Conservation (phyloP, 169 alveolate species). For the Toxoplasma gondii region DNA sequence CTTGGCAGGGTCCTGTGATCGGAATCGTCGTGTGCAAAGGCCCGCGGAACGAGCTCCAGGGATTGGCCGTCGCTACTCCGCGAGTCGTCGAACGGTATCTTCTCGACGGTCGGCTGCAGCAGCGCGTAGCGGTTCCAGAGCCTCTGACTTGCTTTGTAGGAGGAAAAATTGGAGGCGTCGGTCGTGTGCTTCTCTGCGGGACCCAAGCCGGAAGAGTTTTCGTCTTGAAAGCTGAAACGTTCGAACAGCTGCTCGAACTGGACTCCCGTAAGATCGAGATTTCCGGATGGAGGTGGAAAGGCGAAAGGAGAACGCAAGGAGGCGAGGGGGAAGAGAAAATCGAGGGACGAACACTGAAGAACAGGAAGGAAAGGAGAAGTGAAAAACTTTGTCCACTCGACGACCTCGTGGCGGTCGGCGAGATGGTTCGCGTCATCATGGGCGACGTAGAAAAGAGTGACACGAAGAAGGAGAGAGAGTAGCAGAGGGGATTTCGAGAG, state of each 20-base stretch:
- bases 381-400: too few species aligned
- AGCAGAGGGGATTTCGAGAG: too few species aligned
- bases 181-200: slow-evolving; percentile 53
- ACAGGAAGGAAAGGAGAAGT: too few species aligned
- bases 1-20: slow-evolving; percentile 48
- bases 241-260: slow-evolving; percentile 44
- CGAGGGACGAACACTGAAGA: too few species aligned
- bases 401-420: too few species aligned
- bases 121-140: slow-evolving; percentile 48
- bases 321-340: too few species aligned
- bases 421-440: too few species aligned
- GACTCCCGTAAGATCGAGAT: not conserved
- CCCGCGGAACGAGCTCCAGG: slow-evolving; percentile 47
- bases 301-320: not conserved
- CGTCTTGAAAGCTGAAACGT: slow-evolving; percentile 41
- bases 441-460: too few species aligned
- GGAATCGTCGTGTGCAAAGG: slow-evolving; percentile 49
- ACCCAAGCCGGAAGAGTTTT: slow-evolving; percentile 42
- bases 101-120: slow-evolving; percentile 46
- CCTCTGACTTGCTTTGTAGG: slow-evolving; percentile 60
- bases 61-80: slow-evolving; percentile 50
- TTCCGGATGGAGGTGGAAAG: not conserved
- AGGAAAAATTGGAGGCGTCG: slow-evolving; percentile 49
- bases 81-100: slow-evolving; percentile 43
- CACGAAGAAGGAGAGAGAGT: too few species aligned